These are phyloP conservation scores for Leishmania gerbilli DNA, from an alignment of 208 protist species.

Conservation along the genomic window DNA sequence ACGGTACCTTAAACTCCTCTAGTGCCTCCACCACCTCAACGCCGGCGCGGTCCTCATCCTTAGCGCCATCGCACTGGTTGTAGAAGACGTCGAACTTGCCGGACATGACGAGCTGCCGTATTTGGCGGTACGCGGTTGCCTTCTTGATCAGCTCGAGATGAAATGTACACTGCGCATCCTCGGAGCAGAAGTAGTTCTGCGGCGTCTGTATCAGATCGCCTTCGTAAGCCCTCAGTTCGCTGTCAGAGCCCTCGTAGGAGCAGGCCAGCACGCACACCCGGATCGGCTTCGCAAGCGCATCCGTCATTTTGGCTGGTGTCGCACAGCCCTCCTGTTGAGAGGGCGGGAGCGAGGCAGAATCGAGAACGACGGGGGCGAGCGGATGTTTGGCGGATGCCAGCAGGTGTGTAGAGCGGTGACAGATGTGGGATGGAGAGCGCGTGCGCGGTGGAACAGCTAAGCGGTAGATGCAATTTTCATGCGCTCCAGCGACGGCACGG, in stretches of 20 bases:
- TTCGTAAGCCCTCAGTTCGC: conserved; percentile 79
- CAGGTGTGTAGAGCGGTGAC: no score
- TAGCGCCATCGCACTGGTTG: conserved; percentile 90
- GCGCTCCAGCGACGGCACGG: not conserved
- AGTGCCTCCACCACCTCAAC: conserved; percentile 88
- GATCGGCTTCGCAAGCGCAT: conserved; percentile 24
- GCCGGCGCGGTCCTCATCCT: conserved; percentile 88
- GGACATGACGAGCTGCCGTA: conserved; percentile 84
- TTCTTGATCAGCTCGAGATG: conserved; percentile 79
- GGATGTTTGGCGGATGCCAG: no score
- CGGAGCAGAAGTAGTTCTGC: conserved; percentile 72
- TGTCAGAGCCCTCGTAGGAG: conserved; percentile 88
- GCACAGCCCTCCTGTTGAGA: not conserved
- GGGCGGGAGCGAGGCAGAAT: not conserved
- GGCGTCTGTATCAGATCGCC: conserved; percentile 76
- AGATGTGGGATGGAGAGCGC: not conserved
- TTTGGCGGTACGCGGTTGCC: conserved; percentile 78
- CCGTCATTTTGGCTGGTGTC: not conserved
- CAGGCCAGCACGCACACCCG: conserved; percentile 83
- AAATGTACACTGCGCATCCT: conserved; percentile 61
- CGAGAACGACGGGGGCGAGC: not conserved
- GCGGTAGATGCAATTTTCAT: not conserved
- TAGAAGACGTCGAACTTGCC: conserved; percentile 88
- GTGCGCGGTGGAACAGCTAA: not conserved
- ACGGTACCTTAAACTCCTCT: conserved; percentile 88